phyloP scores from a whole-genome alignment of 805 yeast genomes.

The Ogataea saltuana region DNA sequence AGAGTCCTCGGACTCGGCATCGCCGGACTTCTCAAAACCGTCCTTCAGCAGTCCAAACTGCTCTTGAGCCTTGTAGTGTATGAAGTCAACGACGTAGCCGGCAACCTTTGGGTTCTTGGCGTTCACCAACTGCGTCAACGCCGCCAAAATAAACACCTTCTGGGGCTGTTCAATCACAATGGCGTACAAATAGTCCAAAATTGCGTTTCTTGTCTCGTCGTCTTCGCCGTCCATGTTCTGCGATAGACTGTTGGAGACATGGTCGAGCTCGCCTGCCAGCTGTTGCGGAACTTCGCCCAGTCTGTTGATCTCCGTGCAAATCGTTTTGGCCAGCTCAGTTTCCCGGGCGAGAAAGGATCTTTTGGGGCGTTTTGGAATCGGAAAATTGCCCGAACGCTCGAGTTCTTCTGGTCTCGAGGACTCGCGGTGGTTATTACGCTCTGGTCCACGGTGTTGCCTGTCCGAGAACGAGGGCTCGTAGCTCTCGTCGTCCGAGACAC shows the following conservation, averaged over 20 bases:
- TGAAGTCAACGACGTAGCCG: constrained; percentile 63
- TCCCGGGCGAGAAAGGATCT: constrained; percentile 22
- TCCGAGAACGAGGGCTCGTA: constrained; percentile 20
- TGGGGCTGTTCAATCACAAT: constrained; percentile 88
- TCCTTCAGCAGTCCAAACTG: constrained; percentile 51
- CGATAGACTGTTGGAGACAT: constrained; percentile 64
- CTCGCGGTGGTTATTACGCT: too few species aligned
- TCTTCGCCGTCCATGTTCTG: constrained; percentile 65
- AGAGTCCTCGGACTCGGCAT: constrained; percentile 14
- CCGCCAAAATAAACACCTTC: constrained; percentile 71
- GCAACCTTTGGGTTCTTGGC: constrained; percentile 66
- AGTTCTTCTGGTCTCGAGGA: too few species aligned
- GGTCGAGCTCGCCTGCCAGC: constrained; percentile 53
- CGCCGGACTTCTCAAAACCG: constrained; percentile 16
- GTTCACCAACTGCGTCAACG: constrained; percentile 65
- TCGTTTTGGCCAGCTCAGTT: constrained; percentile 43
- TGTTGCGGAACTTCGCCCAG: constrained; percentile 51
- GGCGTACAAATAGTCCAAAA: constrained; percentile 66
- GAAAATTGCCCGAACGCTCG: not conserved
- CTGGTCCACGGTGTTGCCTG: not conserved
- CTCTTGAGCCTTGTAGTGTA: constrained; percentile 63
- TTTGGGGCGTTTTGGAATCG: constrained; percentile 16
- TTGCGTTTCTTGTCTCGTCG: constrained; percentile 56
- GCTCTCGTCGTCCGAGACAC: constrained; percentile 20
- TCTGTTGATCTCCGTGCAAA: constrained; percentile 53